phyloP scores from a whole-genome alignment of 2,329 filamentous ascomycete species.

The Coniella lustricola region DNA sequence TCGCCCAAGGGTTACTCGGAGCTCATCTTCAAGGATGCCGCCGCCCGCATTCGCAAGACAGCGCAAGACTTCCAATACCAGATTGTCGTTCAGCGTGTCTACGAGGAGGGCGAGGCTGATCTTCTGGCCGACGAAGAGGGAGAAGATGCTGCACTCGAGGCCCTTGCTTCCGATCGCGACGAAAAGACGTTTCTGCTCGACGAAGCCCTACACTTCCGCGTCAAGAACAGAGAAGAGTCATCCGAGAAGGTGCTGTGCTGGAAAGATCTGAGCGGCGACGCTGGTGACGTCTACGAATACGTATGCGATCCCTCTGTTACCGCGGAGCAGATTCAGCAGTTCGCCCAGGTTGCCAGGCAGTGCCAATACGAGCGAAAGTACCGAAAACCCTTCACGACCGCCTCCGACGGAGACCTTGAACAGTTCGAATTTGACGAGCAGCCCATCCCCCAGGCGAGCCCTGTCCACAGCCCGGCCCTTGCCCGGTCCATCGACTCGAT shows the following conservation, averaged over 20 bases:
- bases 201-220: conserved; percentile 79
- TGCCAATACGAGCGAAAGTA: conserved; percentile 98
- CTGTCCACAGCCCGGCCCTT: conserved; percentile 51
- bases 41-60: conserved; percentile 84
- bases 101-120: conserved; percentile 95
- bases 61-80: conserved; percentile 97
- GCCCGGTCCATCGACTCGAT: conserved; percentile 49
- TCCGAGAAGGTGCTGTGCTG: conserved; percentile 79
- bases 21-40: conserved; percentile 96
- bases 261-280: conserved; percentile 90
- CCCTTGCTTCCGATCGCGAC: conserved; percentile 76
- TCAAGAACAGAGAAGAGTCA: conserved; percentile 70
- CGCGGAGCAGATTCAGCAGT: conserved; percentile 65
- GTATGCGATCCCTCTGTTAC: conserved; percentile 75
- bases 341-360: conserved; percentile 76
- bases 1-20: conserved; percentile 98
- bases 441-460: conserved; percentile 58
- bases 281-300: conserved; percentile 95
- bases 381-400: conserved; percentile 68
- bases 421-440: conserved; percentile 73
- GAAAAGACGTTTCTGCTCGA: conserved; percentile 97
- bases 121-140: conserved; percentile 82
- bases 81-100: conserved; percentile 89
- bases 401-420: conserved; percentile 71
- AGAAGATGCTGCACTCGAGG: conserved; percentile 70